Evolutionary conservation across 2,329 filamentous ascomycete species (phyloP), one percentile per base, ranked within the genome.

Genomic region (Zopfia rhizophila): DNA sequence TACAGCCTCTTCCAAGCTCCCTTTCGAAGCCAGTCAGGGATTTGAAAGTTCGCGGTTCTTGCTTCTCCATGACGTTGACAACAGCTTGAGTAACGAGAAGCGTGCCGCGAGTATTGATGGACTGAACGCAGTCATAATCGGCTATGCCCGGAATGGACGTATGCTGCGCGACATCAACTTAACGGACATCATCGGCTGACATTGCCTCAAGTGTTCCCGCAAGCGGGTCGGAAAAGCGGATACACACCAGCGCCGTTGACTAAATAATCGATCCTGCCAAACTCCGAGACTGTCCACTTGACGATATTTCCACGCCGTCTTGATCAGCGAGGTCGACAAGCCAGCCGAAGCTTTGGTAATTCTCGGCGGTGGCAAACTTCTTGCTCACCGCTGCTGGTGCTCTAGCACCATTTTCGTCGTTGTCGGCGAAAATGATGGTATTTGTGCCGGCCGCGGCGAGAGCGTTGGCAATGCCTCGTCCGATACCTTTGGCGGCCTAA

Each of bases 261-360:
- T 19, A 35, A 37, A 32, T 66, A 65, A 33, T 68, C 60, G 11
- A 67, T 51, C 4, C 56, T 32, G 1, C 61, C 58, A 45, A 67
- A 64, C 17, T 48, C 39, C 10, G 38, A 29, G 18, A 58, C 16
- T 1, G 42, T 33, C 7, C n/a, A n/a, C n/a, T 35, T 14, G 12
- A 50, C 30, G 7, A 70, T 44, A 51, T 29, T 13, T 66, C 37
- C 11, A 71, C 61, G 21, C 47, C 53, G 0, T 22, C 29, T 14
- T 37, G 35, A 27, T 58, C 43, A 1, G 54, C 46, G 1, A 66
- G 57, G 36, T 72, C 61, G n/a, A 69, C 54, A 11, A 45, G 14
- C 5, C 63, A 36, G 5, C 53, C 56, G 1, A 61, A 14, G 3
- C 56, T 33, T 3, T 36, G 42, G 32, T 61, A 70, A 2, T 53